Evolutionary conservation across 2,329 filamentous ascomycete genomes (phyloP), one percentile per base, ranked within the genome.

Genomic region (Ambrosiella beaveri): DNA sequence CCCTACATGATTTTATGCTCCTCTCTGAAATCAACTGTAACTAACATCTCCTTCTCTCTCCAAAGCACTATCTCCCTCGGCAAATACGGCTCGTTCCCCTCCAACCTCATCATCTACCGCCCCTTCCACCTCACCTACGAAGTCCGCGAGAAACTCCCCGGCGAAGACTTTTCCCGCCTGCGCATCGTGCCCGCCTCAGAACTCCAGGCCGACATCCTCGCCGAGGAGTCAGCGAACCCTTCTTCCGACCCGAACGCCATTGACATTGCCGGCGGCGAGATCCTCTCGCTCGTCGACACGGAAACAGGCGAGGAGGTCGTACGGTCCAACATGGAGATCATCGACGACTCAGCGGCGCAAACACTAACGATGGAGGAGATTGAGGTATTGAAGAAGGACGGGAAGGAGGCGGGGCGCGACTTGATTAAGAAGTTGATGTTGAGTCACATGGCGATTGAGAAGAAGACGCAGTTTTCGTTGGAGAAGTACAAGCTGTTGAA

Each of bases 401-500:
- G 84, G 9, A 81, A 83, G 2, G 84, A 84, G 4, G 87, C 88
- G 0, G 91, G 90, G 11, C 86, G 86, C 68, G 90, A 95, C 56
- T 79, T 98, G 53, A 93, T 98, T 62, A 84, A 87, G n/a, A 95
- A 90, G 71, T 81, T 98, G 35, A 79, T 98, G 70, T 78, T 89
- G 37, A 93, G 89, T 49, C 93, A 98, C 69, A 84, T 86, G 15
- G 86, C 85, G 1, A 77, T 98, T 49, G 89, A 95, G 64, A 86
- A 97, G 72, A 98, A 98, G 75, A 97, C 93, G 0, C 78, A 82
- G 0, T 98, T 94, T 66, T 94, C 89, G 1, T 74, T 96, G 59
- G 90, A 91, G 49, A 98, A 98, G 70, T 98, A 98, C 71, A 95
- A 93, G 66, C 74, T 97, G 15, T 77, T 95, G 51, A 98, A 98